phyloP scores from a whole-genome alignment of 306 rosid species.

The Clitoria ternatea region DNA sequence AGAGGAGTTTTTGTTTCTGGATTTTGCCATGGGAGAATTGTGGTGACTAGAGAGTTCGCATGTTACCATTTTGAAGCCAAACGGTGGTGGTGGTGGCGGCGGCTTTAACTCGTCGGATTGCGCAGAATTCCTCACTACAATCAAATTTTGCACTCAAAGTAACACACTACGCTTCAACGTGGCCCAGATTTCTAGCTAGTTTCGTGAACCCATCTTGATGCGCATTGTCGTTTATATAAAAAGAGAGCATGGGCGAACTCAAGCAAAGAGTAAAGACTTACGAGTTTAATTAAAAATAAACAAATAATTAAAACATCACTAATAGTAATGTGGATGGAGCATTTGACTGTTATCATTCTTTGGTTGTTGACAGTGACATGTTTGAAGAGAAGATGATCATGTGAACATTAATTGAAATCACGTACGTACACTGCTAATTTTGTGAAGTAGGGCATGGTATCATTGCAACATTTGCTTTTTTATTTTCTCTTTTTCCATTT shows the following conservation, averaged over 20 bases:
- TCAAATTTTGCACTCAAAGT: neutral
- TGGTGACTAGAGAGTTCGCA: constrained; percentile 28
- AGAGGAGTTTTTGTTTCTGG: constrained; percentile 44
- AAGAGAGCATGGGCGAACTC: neutral
- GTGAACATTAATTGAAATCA: too few relatives aligned
- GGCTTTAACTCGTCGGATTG: neutral
- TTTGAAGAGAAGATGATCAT: too few relatives aligned
- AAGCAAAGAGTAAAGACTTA: neutral
- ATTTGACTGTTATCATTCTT: too few relatives aligned
- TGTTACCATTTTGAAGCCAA: constrained; percentile 34
- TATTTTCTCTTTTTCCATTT: too few relatives aligned
- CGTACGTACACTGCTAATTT: too few relatives aligned
- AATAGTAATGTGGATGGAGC: too few relatives aligned
- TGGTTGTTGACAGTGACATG: too few relatives aligned
- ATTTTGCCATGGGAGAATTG: constrained; percentile 46
- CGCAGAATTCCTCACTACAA: neutral
- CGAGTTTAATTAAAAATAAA: neutral
- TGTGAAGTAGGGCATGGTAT: too few relatives aligned
- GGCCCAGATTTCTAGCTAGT: neutral
- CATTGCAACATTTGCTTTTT: too few relatives aligned
- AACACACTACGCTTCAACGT: neutral
- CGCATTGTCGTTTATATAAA: constrained; percentile 20
- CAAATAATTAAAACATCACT: too few relatives aligned
- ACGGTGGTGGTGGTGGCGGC: neutral
- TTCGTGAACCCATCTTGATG: neutral